A percentile compares a stretch with the other conserved stretches of the same genome.
Conservation (phyloP, 2,329 filamentous ascomycete genomes). For the Sporothrix pseudoabietina region DNA sequence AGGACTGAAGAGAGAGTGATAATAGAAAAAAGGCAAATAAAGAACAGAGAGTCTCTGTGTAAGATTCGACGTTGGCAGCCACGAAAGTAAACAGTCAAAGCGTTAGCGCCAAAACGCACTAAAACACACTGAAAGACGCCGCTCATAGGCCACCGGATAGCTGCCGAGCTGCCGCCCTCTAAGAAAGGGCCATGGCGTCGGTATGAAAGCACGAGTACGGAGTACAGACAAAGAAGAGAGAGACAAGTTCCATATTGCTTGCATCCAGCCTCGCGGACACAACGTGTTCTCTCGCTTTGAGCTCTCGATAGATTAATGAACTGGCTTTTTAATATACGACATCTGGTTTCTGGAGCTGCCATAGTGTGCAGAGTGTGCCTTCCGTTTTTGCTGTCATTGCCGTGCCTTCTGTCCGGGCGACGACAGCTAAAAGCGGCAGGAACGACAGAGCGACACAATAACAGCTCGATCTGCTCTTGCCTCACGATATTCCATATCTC, state of each 20-base stretch:
- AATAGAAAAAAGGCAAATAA: background rate
- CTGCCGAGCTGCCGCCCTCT: slow-evolving; percentile 15
- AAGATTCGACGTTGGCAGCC: background rate
- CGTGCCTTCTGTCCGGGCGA: background rate
- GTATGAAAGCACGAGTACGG: background rate
- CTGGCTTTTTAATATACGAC: background rate
- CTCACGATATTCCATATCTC: slow-evolving; percentile 9
- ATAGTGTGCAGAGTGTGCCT: background rate
- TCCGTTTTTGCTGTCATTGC: background rate
- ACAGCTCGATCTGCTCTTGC: background rate
- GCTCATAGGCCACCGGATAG: background rate
- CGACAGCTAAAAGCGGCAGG: background rate
- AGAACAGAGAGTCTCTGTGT: background rate
- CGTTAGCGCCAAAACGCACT: slow-evolving; percentile 2
- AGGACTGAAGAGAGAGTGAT: no score
- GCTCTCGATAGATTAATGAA: background rate
- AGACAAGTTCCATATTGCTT: slow-evolving; percentile 2
- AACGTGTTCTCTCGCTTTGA: background rate
- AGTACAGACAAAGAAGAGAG: background rate
- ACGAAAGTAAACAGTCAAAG: slow-evolving; percentile 7
- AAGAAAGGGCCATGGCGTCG: slow-evolving; percentile 3
- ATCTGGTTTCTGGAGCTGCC: background rate
- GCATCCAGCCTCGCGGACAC: background rate
- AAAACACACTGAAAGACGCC: background rate
- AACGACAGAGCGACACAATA: background rate